Percentiles rank a stretch among this genome's conserved stretches.
Evolutionary conservation across 768 basidiomycete species (phyloP).

Genomic region (Scleroderma citrinum): DNA sequence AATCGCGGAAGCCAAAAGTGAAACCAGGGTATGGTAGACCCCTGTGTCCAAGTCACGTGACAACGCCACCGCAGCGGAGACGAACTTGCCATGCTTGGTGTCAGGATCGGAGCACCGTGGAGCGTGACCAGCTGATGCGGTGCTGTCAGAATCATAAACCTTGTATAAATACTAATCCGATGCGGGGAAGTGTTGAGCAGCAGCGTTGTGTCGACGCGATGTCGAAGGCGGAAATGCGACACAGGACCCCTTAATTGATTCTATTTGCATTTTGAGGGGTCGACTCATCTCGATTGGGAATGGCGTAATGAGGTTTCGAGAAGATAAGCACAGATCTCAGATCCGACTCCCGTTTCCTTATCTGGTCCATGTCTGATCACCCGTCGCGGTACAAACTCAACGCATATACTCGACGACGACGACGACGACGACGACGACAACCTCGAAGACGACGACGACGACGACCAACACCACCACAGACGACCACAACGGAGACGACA

Average conservation of each 20-base stretch:
- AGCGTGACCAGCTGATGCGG: too few species aligned
- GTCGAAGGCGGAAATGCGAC: too few species aligned
- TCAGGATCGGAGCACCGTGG: too few species aligned
- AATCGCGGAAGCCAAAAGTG: neutral
- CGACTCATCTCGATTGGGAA: neutral
- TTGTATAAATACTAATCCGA: too few species aligned
- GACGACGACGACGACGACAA: slow-evolving; percentile 1
- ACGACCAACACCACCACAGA: neutral
- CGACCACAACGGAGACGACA: neutral
- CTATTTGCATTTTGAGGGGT: neutral
- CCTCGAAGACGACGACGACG: too few species aligned
- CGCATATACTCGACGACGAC: neutral
- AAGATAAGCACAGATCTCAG: slow-evolving; percentile 1
- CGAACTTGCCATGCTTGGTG: too few species aligned
- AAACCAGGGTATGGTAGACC: neutral
- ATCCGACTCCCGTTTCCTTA: neutral
- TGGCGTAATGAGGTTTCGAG: neutral
- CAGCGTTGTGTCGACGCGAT: too few species aligned
- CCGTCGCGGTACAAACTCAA: neutral
- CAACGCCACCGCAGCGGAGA: too few species aligned
- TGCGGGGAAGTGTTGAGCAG: too few species aligned
- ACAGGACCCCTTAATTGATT: too few species aligned
- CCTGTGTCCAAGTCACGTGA: too few species aligned
- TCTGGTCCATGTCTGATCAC: neutral
- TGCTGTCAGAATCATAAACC: too few species aligned